Percentiles rank a stretch among this genome's conserved stretches.
These are phyloP conservation scores for Pluteus cervinus DNA, from an alignment of 768 basidiomycete genomes.

Conservation along the genomic window DNA sequence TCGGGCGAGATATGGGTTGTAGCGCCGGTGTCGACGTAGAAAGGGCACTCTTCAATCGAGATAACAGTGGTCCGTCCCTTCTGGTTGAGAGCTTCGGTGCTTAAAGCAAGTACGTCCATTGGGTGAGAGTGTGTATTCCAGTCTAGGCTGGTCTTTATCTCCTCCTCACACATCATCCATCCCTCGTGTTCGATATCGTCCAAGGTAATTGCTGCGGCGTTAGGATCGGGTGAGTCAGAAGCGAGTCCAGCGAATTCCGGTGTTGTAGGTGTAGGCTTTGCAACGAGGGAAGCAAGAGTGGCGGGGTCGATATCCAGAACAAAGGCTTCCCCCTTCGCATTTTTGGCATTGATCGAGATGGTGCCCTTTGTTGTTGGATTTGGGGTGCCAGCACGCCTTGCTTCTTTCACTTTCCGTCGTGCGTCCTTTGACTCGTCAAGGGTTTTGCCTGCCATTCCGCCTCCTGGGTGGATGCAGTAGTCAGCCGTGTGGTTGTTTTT, in stretches of 20 bases:
- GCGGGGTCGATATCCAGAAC: too few species aligned
- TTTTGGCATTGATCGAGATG: too few species aligned
- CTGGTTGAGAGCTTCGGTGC: slow-evolving; percentile 1
- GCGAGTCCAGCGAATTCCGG: too few species aligned
- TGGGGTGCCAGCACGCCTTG: too few species aligned
- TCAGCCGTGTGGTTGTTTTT: not conserved
- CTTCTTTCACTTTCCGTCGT: not conserved
- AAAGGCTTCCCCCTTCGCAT: too few species aligned
- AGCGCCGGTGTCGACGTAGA: slow-evolving; percentile 22
- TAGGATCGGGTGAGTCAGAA: too few species aligned
- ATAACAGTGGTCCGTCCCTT: not conserved
- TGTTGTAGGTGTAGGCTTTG: too few species aligned
- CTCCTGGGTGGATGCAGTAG: not conserved
- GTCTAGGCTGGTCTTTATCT: slow-evolving; percentile 4
- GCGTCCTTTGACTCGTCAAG: not conserved
- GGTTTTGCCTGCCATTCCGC: slow-evolving; percentile 1
- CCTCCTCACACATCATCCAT: slow-evolving; percentile 5
- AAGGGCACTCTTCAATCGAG: slow-evolving; percentile 2
- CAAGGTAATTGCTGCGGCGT: too few species aligned
- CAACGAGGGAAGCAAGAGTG: too few species aligned
- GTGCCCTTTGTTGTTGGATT: too few species aligned
- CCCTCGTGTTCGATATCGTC: slow-evolving; percentile 9
- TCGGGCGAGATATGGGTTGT: slow-evolving; percentile 17
- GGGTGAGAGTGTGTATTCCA: slow-evolving; percentile 4
- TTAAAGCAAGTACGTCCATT: not conserved